These are phyloP conservation scores for Hydnum rufescens DNA, from an alignment of 768 basidiomycete species.

Conservation along the genomic window DNA sequence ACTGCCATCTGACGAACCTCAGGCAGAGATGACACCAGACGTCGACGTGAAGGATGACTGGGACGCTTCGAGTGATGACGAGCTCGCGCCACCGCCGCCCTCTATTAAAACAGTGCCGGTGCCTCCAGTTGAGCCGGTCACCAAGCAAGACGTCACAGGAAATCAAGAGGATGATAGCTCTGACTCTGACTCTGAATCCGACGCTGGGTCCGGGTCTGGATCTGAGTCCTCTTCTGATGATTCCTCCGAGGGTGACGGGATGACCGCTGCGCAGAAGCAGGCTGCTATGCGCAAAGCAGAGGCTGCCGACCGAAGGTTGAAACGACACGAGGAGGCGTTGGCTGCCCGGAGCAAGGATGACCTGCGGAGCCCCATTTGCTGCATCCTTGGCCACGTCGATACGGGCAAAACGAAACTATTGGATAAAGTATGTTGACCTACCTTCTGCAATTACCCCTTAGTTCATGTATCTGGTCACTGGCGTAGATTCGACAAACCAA, in stretches of 20 bases:
- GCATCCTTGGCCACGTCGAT: slow-evolving; percentile 98
- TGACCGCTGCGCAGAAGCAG: slow-evolving; percentile 46
- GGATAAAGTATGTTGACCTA: slow-evolving; percentile 57
- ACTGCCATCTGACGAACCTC: too few species aligned
- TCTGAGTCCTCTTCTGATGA: slow-evolving; percentile 20
- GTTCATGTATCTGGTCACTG: neutral
- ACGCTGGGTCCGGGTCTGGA: slow-evolving; percentile 10
- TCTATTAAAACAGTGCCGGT: slow-evolving; percentile 12
- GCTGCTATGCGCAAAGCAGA: slow-evolving; percentile 59
- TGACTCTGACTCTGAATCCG: slow-evolving; percentile 22
- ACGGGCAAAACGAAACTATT: slow-evolving; percentile 96
- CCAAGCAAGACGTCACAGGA: slow-evolving; percentile 22
- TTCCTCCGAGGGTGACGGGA: slow-evolving; percentile 18
- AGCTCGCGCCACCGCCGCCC: slow-evolving; percentile 19
- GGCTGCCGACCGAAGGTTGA: slow-evolving; percentile 57
- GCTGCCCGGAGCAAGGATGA: slow-evolving; percentile 77
- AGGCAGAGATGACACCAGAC: slow-evolving; percentile 19
- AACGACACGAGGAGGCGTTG: slow-evolving; percentile 67
- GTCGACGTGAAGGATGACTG: slow-evolving; percentile 26
- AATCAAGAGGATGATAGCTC: slow-evolving; percentile 30
- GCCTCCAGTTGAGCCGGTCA: slow-evolving; percentile 20
- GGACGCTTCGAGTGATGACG: slow-evolving; percentile 45
- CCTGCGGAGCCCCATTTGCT: slow-evolving; percentile 90
- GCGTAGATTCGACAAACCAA: slow-evolving; percentile 94
- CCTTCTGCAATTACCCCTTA: neutral